Base-by-base conservation (phyloP, 1,284 basidiomycete genomes). In the Malassezia restricta region DNA sequence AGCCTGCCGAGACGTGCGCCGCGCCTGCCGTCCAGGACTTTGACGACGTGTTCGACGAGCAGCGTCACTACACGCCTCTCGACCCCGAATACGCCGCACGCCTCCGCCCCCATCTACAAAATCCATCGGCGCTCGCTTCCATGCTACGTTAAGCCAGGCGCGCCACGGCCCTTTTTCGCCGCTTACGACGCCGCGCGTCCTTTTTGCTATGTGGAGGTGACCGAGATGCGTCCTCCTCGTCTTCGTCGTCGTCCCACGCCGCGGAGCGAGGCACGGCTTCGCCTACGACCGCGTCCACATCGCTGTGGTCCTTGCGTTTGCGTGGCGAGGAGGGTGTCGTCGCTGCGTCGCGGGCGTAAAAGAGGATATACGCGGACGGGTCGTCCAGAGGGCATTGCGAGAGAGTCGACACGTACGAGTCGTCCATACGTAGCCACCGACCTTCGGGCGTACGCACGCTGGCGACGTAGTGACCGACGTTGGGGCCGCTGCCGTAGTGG, bases 401-500 rank as follows among this genome's bases (percentile, higher is more conserved):
- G 51, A 59, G 75, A 53, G 45, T 75, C 66, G 31, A 78, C 35
- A 90, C 84, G 38, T 78, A 77, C 37, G 90, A 87, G 75, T 99
- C 94, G 75, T 98, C 94, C 83, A 91, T 91, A 75, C 88, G 82
- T 74, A 81, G 85, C 90, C 91, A 96, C 49, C 76, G 76, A 3
- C 83, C 84, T 32, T 80, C 77, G 17, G 79, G 79, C 41, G 81
- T 79, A 68, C 83, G 86, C 64, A 96, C 83, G 64, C 83, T 84
- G 6, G 92, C 84, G 59, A 84, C 90, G 75, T 98, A 99, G 74
- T 99, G 94, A 0, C 94, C 94, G 3, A 87, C 92, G 69, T 94
- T 87, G 11, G 90, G 87, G 2, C 90, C 87, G 42, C 82, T 79
- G 45, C 94, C 94, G 20, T 85, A 86, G 73, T 99, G 94, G 59